These are phyloP conservation scores for Leccinum angustisporum DNA, from an alignment of 1,284 basidiomycete genomes.

Conservation along the genomic window DNA sequence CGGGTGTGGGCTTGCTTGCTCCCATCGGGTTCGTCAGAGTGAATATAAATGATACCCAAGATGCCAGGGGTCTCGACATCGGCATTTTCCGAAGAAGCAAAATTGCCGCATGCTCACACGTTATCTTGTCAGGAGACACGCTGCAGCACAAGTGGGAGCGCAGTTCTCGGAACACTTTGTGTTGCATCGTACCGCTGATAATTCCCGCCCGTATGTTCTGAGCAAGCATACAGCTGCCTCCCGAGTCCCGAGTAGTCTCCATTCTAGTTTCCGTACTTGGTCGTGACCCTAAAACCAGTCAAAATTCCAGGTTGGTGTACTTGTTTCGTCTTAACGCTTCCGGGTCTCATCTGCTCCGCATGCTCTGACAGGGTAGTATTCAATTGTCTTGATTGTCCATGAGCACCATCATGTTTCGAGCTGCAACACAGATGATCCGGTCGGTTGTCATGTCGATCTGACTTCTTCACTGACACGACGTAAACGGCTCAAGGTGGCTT, in stretches of 20 bases:
- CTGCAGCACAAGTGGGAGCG: slow-evolving; percentile 43
- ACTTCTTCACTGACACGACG: background rate
- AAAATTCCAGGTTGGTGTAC: background rate
- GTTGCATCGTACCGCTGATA: slow-evolving; percentile 13
- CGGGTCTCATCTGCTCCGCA: background rate
- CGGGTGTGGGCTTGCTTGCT: background rate
- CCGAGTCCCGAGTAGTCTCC: background rate
- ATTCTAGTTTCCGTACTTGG: background rate
- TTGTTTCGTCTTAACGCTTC: background rate
- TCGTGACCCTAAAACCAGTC: background rate
- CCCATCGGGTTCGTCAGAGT: background rate
- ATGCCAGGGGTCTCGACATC: slow-evolving; percentile 1
- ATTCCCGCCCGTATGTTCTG: background rate
- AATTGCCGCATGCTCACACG: background rate
- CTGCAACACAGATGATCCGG: background rate
- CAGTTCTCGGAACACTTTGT: slow-evolving; percentile 48
- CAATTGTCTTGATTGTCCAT: background rate
- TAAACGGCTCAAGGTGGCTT: background rate
- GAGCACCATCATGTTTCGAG: background rate
- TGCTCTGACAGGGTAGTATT: background rate
- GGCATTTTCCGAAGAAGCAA: slow-evolving; percentile 6
- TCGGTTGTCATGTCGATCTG: background rate
- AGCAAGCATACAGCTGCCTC: background rate
- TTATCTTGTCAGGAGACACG: slow-evolving; percentile 9
- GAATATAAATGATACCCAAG: background rate